Conservation (phyloP, 192 early-diverging fungal species). For the Gamsiella multidivaricata region DNA sequence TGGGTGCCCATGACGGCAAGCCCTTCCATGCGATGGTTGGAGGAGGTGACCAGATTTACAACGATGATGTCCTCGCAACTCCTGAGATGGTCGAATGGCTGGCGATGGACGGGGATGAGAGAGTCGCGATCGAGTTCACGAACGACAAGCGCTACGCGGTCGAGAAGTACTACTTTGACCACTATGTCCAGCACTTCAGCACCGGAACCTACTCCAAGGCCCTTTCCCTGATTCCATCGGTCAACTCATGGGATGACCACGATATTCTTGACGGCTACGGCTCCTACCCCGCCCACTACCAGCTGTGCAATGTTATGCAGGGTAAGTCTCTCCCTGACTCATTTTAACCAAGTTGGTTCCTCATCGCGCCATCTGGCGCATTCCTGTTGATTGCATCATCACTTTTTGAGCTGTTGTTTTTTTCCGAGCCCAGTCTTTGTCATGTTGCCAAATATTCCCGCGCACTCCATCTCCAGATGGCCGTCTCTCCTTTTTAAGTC, state of each 20-base stretch:
- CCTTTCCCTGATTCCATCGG: slow-evolving; percentile 77
- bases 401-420: slow-evolving; percentile 6
- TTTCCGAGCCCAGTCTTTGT: slow-evolving; percentile 1
- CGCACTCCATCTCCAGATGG: too few relatives aligned
- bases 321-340: slow-evolving; percentile 54
- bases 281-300: slow-evolving; percentile 83
- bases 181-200: slow-evolving; percentile 73
- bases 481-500: too few relatives aligned
- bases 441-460: neutral
- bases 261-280: slow-evolving; percentile 92
- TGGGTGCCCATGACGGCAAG: slow-evolving; percentile 65
- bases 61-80: slow-evolving; percentile 62
- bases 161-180: slow-evolving; percentile 75
- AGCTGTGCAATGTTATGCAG: slow-evolving; percentile 73
- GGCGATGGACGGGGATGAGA: slow-evolving; percentile 20
- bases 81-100: slow-evolving; percentile 39
- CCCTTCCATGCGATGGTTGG: slow-evolving; percentile 81
- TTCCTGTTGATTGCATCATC: too few relatives aligned
- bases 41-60: slow-evolving; percentile 82
- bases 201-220: slow-evolving; percentile 67
- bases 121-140: slow-evolving; percentile 27
- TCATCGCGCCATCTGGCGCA: neutral
- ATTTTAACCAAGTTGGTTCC: neutral
- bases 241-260: slow-evolving; percentile 88
- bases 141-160: slow-evolving; percentile 34